A percentile compares a stretch with the other conserved stretches of the same genome.
These are phyloP conservation scores for Bothriochloa decipiens DNA, from an alignment of 176 grass and related monocot genomes.

Conservation along the genomic window DNA sequence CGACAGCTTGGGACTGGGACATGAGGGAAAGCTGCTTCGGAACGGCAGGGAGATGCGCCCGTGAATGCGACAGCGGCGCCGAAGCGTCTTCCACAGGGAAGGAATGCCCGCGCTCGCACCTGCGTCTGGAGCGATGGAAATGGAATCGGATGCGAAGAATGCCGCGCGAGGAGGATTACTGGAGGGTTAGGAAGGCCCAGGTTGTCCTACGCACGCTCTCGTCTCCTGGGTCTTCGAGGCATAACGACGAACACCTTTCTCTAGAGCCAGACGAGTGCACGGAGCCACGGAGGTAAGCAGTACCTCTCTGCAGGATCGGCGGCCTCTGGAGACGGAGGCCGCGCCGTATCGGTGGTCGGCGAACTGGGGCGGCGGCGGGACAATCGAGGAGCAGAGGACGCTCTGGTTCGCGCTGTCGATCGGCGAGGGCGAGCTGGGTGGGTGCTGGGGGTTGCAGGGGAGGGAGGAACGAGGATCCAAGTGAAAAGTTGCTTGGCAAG, in stretches of 20 bases:
- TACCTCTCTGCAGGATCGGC: conserved; percentile 17
- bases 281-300: neutral
- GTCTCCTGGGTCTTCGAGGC: conserved; percentile 9
- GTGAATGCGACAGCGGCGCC: neutral
- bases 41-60: neutral
- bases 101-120: neutral
- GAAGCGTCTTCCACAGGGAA: conserved; percentile 4
- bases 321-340: neutral
- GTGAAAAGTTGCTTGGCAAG: too few species aligned
- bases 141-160: conserved; percentile 39
- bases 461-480: too few species aligned
- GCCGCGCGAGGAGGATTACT: neutral
- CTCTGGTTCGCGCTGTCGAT: neutral
- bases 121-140: neutral
- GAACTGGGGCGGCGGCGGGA: neutral
- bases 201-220: neutral
- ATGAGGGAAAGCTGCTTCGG: neutral
- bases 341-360: neutral
- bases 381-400: neutral
- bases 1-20: conserved; percentile 31
- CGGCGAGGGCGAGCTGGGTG: neutral
- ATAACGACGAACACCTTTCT: conserved; percentile 16
- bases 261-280: neutral
- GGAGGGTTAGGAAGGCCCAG: neutral
- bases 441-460: too few species aligned